Conservation (phyloP, 1,139 yeast genomes). For the Magnusiomyces clavatus region DNA sequence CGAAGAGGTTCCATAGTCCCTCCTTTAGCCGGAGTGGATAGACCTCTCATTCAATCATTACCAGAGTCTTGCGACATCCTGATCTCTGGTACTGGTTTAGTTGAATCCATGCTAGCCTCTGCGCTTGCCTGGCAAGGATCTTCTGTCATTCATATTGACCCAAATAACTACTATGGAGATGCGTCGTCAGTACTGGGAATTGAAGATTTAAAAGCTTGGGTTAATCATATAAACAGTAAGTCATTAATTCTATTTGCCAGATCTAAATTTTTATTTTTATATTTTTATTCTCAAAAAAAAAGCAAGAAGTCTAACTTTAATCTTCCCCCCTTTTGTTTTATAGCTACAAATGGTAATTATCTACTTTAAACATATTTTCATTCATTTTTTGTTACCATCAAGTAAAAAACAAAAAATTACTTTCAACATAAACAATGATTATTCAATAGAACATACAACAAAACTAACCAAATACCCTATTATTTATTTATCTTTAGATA, state of each 20-base stretch:
- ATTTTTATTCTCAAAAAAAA: not conserved
- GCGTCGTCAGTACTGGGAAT: slow-evolving; percentile 76
- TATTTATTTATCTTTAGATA: slow-evolving; percentile 5
- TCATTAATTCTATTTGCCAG: not conserved
- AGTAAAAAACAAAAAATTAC: too few species aligned
- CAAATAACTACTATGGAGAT: slow-evolving; percentile 81
- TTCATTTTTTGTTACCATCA: not conserved
- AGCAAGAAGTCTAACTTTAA: not conserved
- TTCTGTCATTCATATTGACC: slow-evolving; percentile 79
- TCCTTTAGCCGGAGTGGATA: slow-evolving; percentile 67
- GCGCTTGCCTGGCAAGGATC: slow-evolving; percentile 97
- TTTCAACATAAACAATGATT: too few species aligned
- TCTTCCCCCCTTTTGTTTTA: not conserved
- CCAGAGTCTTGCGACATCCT: slow-evolving; percentile 62
- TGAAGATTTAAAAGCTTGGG: slow-evolving; percentile 81
- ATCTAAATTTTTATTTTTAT: too few species aligned
- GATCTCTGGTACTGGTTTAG: slow-evolving; percentile 86
- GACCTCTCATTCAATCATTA: slow-evolving; percentile 38
- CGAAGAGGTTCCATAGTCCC: slow-evolving; percentile 75
- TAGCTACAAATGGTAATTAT: not conserved
- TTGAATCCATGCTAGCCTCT: slow-evolving; percentile 84
- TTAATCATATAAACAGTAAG: slow-evolving; percentile 43
- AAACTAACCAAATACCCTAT: too few species aligned
- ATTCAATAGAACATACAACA: too few species aligned
- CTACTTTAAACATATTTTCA: not conserved